phyloP scores from a whole-genome alignment of 1,284 basidiomycete species.

The Cerrena zonata region DNA sequence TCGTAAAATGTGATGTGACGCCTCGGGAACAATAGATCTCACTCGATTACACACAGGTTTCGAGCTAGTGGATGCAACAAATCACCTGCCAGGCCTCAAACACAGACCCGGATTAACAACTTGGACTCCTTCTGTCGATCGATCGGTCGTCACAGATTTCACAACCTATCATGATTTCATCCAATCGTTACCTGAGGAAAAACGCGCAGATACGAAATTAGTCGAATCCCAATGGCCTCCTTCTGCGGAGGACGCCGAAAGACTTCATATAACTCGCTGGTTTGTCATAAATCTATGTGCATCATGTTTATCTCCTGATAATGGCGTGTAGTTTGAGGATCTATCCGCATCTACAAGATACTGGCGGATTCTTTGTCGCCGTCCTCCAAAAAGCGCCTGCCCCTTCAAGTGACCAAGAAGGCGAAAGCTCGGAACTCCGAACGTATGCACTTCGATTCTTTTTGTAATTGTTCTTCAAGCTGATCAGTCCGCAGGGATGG shows the following conservation, averaged over 20 bases:
- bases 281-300: slow-evolving; percentile 30
- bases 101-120: slow-evolving; percentile 68
- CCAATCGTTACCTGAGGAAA: slow-evolving; percentile 42
- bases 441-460: too few relatives aligned
- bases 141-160: slow-evolving; percentile 39
- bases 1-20: slow-evolving; percentile 11
- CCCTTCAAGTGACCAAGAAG: too few relatives aligned
- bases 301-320: neutral
- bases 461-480: too few relatives aligned
- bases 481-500: slow-evolving; percentile 27
- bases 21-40: neutral
- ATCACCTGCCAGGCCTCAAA: slow-evolving; percentile 64
- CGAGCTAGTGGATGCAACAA: slow-evolving; percentile 76
- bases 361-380: slow-evolving; percentile 95
- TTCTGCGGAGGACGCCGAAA: slow-evolving; percentile 41
- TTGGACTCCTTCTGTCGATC: slow-evolving; percentile 65
- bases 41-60: slow-evolving; percentile 48
- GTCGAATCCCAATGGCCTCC: slow-evolving; percentile 78
- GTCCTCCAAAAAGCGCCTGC: slow-evolving; percentile 58
- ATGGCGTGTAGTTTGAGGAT: slow-evolving; percentile 63
- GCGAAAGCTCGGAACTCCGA: too few relatives aligned
- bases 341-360: slow-evolving; percentile 94
- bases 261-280: slow-evolving; percentile 67
- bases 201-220: slow-evolving; percentile 52
- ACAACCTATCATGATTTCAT: slow-evolving; percentile 54